Evolutionary conservation across 176 grass and related monocot species (phyloP).

Genomic region (Rhynchospora breviuscula): DNA sequence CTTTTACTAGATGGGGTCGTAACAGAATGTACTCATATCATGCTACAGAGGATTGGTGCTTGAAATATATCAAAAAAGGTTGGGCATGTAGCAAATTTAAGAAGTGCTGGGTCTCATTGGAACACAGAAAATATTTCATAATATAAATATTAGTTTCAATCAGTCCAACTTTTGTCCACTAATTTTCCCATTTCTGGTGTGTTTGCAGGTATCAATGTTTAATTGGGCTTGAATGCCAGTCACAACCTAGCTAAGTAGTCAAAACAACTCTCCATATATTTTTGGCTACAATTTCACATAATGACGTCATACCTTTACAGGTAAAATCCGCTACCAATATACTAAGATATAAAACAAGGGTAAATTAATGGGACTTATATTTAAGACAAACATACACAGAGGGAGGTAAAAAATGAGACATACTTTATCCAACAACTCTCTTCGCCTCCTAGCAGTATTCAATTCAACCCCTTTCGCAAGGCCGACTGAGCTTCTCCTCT

Average conservation of each 20-base stretch:
- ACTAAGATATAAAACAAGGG: constrained; percentile 6
- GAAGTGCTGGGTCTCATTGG: too few species aligned
- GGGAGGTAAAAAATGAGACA: constrained; percentile 10
- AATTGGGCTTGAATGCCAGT: not conserved
- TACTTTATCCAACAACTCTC: constrained; percentile 83
- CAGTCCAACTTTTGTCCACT: too few species aligned
- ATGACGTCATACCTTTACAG: not conserved
- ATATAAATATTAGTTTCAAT: too few species aligned
- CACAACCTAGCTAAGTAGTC: not conserved
- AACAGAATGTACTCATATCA: too few species aligned
- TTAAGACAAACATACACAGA: not conserved
- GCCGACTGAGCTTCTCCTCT: constrained; percentile 35
- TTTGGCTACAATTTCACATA: not conserved
- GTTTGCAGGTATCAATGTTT: not conserved
- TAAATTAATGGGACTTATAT: not conserved
- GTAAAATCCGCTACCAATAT: constrained; percentile 22
- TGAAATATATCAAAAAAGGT: too few species aligned
- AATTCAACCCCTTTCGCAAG: constrained; percentile 47
- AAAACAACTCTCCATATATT: not conserved
- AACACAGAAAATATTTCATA: too few species aligned
- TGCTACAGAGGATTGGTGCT: too few species aligned
- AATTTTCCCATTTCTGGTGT: not conserved
- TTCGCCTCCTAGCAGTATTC: constrained; percentile 72
- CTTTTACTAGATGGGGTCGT: too few species aligned
- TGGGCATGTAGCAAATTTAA: too few species aligned